Conservation (phyloP, 441 rosid species). For the Mallotus repandus region DNA sequence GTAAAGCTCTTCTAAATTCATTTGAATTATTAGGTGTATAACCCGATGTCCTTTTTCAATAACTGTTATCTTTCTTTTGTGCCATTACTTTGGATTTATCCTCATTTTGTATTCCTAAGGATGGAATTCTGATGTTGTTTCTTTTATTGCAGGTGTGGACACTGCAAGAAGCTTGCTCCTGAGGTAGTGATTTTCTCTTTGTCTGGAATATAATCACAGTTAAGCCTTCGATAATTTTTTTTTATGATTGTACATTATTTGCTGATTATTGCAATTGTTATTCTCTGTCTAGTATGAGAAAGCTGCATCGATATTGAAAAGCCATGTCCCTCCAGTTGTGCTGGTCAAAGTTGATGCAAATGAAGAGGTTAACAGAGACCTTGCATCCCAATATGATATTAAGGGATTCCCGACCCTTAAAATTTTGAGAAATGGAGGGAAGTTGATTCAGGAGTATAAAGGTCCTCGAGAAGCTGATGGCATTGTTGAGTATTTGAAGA, state of each 20-base stretch:
- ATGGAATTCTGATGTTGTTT: background rate
- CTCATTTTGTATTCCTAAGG: background rate
- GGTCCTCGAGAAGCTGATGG: constrained; percentile 98
- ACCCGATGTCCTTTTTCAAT: too few relatives aligned
- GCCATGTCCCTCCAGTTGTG: constrained; percentile 59
- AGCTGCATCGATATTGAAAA: constrained; percentile 78
- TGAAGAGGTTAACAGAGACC: constrained; percentile 66
- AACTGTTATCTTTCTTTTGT: background rate
- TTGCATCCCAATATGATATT: constrained; percentile 58
- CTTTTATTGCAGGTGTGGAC: constrained; percentile 73
- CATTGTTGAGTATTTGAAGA: constrained; percentile 73
- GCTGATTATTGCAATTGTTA: background rate
- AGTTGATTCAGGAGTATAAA: constrained; percentile 65
- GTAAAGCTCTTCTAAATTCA: too few relatives aligned
- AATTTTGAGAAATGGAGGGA: constrained; percentile 88
- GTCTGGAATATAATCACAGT: background rate
- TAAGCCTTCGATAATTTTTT: background rate
- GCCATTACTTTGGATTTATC: background rate
- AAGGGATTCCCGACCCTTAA: constrained; percentile 85
- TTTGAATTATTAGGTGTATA: too few relatives aligned
- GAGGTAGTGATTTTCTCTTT: constrained; percentile 50
- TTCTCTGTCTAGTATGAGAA: constrained; percentile 67
- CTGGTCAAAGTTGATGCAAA: constrained; percentile 92
- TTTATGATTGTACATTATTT: background rate
- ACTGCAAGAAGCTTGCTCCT: constrained; percentile 94